phyloP scores from a whole-genome alignment of 1,284 basidiomycete genomes.

The Mycosarcoma mackinlayi region DNA sequence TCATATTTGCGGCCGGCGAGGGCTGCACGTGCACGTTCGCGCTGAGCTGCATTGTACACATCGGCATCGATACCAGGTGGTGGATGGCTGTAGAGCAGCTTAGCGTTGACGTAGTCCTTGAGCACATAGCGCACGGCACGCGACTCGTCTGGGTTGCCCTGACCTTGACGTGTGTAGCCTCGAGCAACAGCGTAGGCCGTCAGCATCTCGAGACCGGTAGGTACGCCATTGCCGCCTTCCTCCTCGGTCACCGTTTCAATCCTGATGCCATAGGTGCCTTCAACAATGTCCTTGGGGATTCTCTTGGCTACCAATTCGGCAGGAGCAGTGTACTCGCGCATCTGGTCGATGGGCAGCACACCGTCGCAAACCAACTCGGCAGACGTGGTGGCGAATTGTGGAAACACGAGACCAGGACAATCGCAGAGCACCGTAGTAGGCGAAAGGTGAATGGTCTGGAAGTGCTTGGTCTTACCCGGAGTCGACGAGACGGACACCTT shows the following conservation, averaged over 20 bases:
- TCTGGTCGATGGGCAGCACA: constrained; percentile 96
- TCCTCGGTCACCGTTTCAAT: constrained; percentile 78
- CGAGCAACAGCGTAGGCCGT: constrained; percentile 82
- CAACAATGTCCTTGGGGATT: constrained; percentile 85
- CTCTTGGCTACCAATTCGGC: constrained; percentile 81
- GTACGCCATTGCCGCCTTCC: constrained; percentile 83
- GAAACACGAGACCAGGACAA: constrained; percentile 98
- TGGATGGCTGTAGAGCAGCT: constrained; percentile 86
- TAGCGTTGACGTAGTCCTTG: constrained; percentile 97
- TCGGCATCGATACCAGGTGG: constrained; percentile 77
- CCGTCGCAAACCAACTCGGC: constrained; percentile 97
- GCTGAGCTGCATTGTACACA: constrained; percentile 82
- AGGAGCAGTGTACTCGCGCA: constrained; percentile 93
- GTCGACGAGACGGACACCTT: constrained; percentile 68
- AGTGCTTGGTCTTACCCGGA: constrained; percentile 93
- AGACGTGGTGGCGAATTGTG: constrained; percentile 79
- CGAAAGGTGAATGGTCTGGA: constrained; percentile 95
- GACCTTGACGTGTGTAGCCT: constrained; percentile 90
- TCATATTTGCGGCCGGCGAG: constrained; percentile 53
- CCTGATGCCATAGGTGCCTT: constrained; percentile 86
- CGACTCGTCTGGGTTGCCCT: constrained; percentile 97
- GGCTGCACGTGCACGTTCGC: constrained; percentile 74
- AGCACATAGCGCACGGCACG: constrained; percentile 90
- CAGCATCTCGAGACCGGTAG: constrained; percentile 85
- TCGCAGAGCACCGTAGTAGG: constrained; percentile 91